Evolutionary conservation across 116 monocot species (phyloP), one percentile per base, ranked within the genome.

Genomic region (Cymodocea nodosa): DNA sequence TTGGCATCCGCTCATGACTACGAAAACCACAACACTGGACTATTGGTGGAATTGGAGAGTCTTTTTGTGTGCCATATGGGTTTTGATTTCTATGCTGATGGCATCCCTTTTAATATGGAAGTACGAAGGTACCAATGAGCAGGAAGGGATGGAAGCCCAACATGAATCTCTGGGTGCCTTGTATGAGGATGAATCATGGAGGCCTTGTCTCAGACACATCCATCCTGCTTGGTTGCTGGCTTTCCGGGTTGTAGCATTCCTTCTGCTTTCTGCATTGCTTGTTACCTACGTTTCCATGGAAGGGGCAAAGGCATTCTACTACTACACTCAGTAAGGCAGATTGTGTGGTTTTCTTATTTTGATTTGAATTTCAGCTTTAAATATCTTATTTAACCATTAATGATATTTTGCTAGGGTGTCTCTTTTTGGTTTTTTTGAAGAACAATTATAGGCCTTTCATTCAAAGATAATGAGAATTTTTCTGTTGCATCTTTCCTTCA

Each of bases 21-120:
- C 30, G 14, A 62, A 81, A 40, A 82, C 93, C 24, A 78, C 75
- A 36, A 56, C 57, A 23, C 23, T 61, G 1, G 44, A 62, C 5
- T 94, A 94, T 67, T 94, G 93, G 93, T 15, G 83, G 52, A 86
- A 84, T 61, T 89, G 89, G 93, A 81, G 93, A 40, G 70, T 89
- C 20, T 48, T 65, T 37, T 57, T 86, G 15, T 93, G 89, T 64
- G 72, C 79, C 0, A 11, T 86, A 3, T 93, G 89, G 86, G 69
- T 93, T 14, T 48, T 93, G 13, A 61, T 53, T 35, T 71, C 78
- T 20, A 68, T 85, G 73, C 54, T 73, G 18, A 36, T 74, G 23
- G 81, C 89, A 4, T 66, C 78, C 35, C 16, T 80, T 65, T 56
- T 93, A 40, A 79, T 94, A 23, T 82, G 84, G 84, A 82, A 70